Conservation (phyloP, 1,284 basidiomycete species). For the Trametes hirsuta region DNA sequence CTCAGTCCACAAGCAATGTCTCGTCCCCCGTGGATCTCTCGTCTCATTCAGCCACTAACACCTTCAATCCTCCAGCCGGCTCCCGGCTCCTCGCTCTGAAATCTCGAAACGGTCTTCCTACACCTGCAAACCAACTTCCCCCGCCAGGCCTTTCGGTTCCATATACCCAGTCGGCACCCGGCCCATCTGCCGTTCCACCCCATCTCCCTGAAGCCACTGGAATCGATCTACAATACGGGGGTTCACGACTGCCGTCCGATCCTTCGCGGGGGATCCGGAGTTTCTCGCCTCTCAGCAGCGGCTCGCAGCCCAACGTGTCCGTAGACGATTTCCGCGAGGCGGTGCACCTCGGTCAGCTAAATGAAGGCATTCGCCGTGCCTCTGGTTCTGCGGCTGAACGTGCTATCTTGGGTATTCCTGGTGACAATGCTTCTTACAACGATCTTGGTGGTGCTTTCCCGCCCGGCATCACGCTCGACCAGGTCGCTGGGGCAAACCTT, state of each 20-base stretch:
- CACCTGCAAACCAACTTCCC: constrained; percentile 12
- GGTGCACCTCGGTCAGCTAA: constrained; percentile 29
- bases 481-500: constrained; percentile 36
- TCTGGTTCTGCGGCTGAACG: constrained; percentile 37
- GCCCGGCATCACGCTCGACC: constrained; percentile 24
- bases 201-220: constrained; percentile 21
- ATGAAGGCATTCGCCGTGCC: constrained; percentile 42
- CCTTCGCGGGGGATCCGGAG: constrained; percentile 32
- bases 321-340: constrained; percentile 46
- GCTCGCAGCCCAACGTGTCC: constrained; percentile 35
- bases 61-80: constrained; percentile 67
- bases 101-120: constrained; percentile 39
- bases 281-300: constrained; percentile 65
- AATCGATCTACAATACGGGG: constrained; percentile 29
- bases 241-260: constrained; percentile 32
- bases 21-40: constrained; percentile 23
- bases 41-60: constrained; percentile 30
- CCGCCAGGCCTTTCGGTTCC: constrained; percentile 23
- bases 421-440: constrained; percentile 36
- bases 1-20: constrained; percentile 26
- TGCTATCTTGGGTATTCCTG: constrained; percentile 32
- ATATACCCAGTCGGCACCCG: constrained; percentile 14
- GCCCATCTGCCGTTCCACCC: constrained; percentile 12
- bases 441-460: constrained; percentile 30
- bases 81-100: constrained; percentile 73